Base-by-base conservation (phyloP, 2,329 filamentous ascomycete genomes). In the Neonectria punicea region DNA sequence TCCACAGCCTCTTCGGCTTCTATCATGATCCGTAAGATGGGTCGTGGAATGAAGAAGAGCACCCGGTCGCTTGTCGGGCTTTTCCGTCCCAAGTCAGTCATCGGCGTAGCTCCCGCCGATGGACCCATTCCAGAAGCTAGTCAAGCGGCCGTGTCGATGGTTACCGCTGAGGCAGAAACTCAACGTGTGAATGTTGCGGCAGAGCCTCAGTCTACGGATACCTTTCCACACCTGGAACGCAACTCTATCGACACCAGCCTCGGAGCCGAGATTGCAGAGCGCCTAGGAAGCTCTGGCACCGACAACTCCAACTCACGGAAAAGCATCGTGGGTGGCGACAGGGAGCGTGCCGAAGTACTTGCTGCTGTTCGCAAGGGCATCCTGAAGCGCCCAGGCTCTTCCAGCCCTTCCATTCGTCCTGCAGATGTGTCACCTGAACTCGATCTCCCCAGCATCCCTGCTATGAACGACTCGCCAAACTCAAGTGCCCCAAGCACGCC, bases 1-100 rank as follows among this genome's bases (percentile, higher is more conserved):
- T 97, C 93, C 4, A 97, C 93, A 10, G 93, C 93, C 20, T 97
- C 93, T 7, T 97, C 93, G 20, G 93, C 93, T 36, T 97, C 93
- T 32, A 90, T 97, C 73, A 97, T 97, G 93, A 92, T 99, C 70
- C 90, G 96, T 58, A 99, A 99, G 83, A 99, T 99, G 96, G 96
- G 96, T 61, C 93, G 94, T 70, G 94, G 95, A n/a, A 92, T 98
- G 89, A 98, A 97, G 86, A 97, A 96, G 81, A 91, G 93, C 56
- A 92, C 92, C 18, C 88, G 94, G 53, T 98, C 94, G 25, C 88
- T 99, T 58, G 97, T 97, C 71, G 96, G 96, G 28, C 85, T 99
- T 8, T 99, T 99, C 83, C 87, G 96, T 67, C 95, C 96, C 0
- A 99, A 98, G 79, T 98, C 95, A 1, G 86, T 97, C 16, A 87